Base-by-base conservation (phyloP, 2,329 filamentous ascomycete species). In the Colletotrichum eremochloae region DNA sequence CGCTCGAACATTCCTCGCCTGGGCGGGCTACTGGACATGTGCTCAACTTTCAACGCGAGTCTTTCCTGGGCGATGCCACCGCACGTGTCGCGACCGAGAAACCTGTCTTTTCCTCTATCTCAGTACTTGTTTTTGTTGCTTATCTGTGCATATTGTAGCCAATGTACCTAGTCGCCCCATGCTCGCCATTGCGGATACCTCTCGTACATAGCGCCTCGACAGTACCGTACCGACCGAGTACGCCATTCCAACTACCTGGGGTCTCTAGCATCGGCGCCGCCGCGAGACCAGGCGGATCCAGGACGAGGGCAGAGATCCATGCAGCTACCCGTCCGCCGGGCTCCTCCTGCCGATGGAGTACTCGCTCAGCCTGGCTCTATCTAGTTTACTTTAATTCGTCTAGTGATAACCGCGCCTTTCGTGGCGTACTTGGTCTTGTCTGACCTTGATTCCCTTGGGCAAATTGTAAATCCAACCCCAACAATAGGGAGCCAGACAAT, bases 31-130 rank as follows among this genome's bases (percentile, higher is more conserved):
- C 38, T 40, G 31, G 33, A 57, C 20, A 40, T n/a, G 7, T 18
- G 8, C 53, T 38, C 8, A 12, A 18, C 53, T 53, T 24, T 53
- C 50, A 15, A 53, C 50, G 14, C 29, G 11, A 8, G 9, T 33
- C 14, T 8, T 2, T 31, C 15, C 53, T 33, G 20, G 53, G 48
- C 29, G 42, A 61, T 61, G 42, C 57, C 57, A 33, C 52, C 40
- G 24, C 63, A 65, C 15, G 29, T 62, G 56, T 53, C 36, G 33
- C 44, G 61, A n/a, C 33, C 61, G 61, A 42, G n/a, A 40, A 52
- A 52, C 55, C 36, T 40, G 11, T 33, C 24, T 15, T 38, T 29
- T 18, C 36, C 56, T 29, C 29, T 38, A 42, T 58, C 20, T n/a
- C 56, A 15, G 5, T 42, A 1, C 44, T 4, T 8, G 24, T 6